phyloP scores from a whole-genome alignment of 108 stramenopile species.

The Aureococcus anophagefferens region DNA sequence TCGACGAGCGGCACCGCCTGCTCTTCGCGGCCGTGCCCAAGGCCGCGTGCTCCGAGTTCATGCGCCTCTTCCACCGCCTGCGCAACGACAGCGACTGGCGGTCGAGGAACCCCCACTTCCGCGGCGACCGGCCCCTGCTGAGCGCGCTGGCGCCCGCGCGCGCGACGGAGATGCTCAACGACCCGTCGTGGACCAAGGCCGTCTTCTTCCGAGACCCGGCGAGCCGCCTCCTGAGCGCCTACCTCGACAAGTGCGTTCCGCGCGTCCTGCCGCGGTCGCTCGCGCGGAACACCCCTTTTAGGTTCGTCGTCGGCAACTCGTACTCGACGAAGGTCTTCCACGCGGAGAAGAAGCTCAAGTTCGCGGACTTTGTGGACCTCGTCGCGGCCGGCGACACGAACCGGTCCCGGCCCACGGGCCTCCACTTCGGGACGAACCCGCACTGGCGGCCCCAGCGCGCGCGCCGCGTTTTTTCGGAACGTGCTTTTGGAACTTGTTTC shows the following conservation, averaged over 20 bases:
- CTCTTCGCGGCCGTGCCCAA: constrained; percentile 20
- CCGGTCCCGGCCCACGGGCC: neutral
- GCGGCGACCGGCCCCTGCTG: neutral
- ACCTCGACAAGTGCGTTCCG: constrained; percentile 8
- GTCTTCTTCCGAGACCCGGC: constrained; percentile 22
- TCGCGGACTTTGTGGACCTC: neutral
- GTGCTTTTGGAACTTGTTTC: too few species aligned
- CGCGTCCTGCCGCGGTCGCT: too few species aligned
- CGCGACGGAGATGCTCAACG: constrained; percentile 6
- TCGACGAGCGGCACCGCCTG: constrained; percentile 11
- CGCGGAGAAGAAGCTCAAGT: neutral
- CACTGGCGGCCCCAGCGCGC: constrained; percentile 33
- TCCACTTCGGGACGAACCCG: constrained; percentile 12
- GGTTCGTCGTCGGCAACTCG: too few species aligned
- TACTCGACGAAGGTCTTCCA: too few species aligned
- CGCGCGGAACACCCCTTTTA: too few species aligned
- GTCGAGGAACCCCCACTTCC: neutral
- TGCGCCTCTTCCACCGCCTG: constrained; percentile 14
- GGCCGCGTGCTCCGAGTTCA: constrained; percentile 22
- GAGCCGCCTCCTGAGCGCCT: constrained; percentile 11
- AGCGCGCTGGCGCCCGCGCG: neutral
- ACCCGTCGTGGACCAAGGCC: constrained; percentile 16
- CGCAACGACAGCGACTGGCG: neutral
- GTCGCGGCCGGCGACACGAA: neutral
- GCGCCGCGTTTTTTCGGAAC: too few species aligned